Evolutionary conservation across 805 yeast species (phyloP).

Genomic region (Saccharomyces jurei): DNA sequence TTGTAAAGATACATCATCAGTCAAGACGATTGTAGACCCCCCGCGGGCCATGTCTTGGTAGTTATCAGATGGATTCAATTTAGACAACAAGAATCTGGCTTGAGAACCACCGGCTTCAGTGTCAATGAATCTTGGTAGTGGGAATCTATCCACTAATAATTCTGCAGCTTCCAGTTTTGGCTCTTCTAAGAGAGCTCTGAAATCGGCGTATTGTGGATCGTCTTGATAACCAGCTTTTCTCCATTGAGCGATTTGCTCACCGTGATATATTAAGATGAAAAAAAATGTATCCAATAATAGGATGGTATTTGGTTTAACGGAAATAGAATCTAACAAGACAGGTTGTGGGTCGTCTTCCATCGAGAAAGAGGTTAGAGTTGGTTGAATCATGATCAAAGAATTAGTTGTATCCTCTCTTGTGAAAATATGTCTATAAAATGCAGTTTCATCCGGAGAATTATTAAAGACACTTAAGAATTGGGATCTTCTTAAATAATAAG

Average conservation of each 20-base stretch:
- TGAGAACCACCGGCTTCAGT: constrained; percentile 98
- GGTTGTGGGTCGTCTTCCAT: constrained; percentile 84
- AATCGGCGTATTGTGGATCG: constrained; percentile 79
- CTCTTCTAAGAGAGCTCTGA: constrained; percentile 76
- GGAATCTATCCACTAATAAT: constrained; percentile 86
- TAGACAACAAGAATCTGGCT: constrained; percentile 91
- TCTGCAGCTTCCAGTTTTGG: constrained; percentile 92
- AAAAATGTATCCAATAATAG: constrained; percentile 89
- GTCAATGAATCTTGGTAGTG: constrained; percentile 93
- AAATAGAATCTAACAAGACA: constrained; percentile 85
- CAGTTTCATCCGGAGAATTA: constrained; percentile 98
- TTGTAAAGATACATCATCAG: constrained; percentile 93
- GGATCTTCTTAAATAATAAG: constrained; percentile 90
- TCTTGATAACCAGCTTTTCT: constrained; percentile 92
- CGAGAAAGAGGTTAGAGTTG: constrained; percentile 80
- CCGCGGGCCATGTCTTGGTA: constrained; percentile 48
- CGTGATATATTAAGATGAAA: constrained; percentile 92
- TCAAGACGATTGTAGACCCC: constrained; percentile 73
- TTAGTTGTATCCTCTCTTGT: constrained; percentile 87
- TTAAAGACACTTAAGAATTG: constrained; percentile 94
- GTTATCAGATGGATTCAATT: constrained; percentile 87
- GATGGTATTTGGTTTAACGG: constrained; percentile 81
- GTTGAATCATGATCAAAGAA: constrained; percentile 95
- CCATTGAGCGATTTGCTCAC: constrained; percentile 93
- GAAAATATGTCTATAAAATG: constrained; percentile 88